phyloP scores from a whole-genome alignment of 2,329 filamentous ascomycete genomes.

The Neofusicoccum cordaticola region DNA sequence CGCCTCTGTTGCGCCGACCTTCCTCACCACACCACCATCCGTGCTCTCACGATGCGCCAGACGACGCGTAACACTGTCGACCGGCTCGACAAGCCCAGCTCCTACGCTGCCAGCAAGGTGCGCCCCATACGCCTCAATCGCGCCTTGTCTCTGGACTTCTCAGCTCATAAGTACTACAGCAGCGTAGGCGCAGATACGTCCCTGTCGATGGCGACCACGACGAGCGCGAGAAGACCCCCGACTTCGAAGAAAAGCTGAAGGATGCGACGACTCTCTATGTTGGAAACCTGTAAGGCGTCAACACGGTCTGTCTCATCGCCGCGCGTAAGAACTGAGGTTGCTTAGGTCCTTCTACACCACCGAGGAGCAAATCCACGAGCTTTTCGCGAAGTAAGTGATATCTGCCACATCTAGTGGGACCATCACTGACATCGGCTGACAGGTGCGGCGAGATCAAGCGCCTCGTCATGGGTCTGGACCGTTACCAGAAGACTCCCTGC shows the following conservation, averaged over 20 bases:
- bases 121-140: constrained; percentile 18
- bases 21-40: neutral
- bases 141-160: neutral
- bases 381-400: constrained; percentile 72
- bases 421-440: constrained; percentile 17
- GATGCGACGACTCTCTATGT: constrained; percentile 95
- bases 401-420: neutral
- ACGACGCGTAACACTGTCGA: constrained; percentile 72
- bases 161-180: constrained; percentile 45
- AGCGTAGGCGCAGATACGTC: constrained; percentile 66
- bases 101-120: constrained; percentile 85
- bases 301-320: neutral
- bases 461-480: constrained; percentile 94
- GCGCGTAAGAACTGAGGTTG: neutral
- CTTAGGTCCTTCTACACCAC: constrained; percentile 94
- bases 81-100: constrained; percentile 87
- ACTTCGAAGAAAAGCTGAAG: constrained; percentile 74
- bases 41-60: constrained; percentile 41
- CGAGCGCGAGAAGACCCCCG: constrained; percentile 50
- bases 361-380: constrained; percentile 96
- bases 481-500: constrained; percentile 95
- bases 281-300: constrained; percentile 73
- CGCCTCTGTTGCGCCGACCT: neutral
- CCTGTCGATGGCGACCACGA: constrained; percentile 59
- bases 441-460: constrained; percentile 94